Evolutionary conservation across 371 early-diverging fungal species (phyloP), one percentile per base, ranked within the genome.

Genomic region (Apophysomyces variabilis): DNA sequence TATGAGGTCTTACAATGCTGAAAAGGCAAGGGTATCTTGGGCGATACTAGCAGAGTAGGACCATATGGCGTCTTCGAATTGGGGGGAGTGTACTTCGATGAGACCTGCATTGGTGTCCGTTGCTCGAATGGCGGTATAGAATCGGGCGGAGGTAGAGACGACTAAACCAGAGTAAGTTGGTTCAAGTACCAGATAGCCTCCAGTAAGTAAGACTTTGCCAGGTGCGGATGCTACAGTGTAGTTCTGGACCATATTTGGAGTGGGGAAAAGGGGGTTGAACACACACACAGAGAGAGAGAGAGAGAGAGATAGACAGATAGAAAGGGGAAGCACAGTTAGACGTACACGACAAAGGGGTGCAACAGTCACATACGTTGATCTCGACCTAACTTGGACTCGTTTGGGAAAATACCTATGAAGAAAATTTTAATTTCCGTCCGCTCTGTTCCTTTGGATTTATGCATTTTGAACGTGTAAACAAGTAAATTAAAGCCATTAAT

Each of bases 171-270:
- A 74, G 76, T 89, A 93, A 9, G 69, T 74, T 44, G 84, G 89
- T 67, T 96, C 96, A 4, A 98, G 85, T 3, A 98, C 96, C 0
- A 97, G 86, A 74, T 98, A 98, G n/a, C 99, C 99, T 47, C 99
- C 99, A 1, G 89, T 80, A 1, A 97, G 56, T 7, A 98, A 89
- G 5, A 96, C 98, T 74, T 98, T 98, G 13, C 99, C 99, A 1
- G 97, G 96, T 3, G 96, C 94, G 16, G 95, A 94, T 5, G 89
- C 89, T 56, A 91, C 63, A 9, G 74, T 75, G 26, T 61, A 46
- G 37, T 60, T 18, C 7, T 44, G 58, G 3, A 60, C 61, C 56
- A 66, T 66, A 26, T 26, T 26, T 26, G 32, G 32, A 26, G 3
- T 26, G 32, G 32, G 32, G 3, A 26, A 26, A 26, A 26, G 32